Evolutionary conservation across 192 early-diverging fungal species (phyloP).

Genomic region (Diversispora epigaea): DNA sequence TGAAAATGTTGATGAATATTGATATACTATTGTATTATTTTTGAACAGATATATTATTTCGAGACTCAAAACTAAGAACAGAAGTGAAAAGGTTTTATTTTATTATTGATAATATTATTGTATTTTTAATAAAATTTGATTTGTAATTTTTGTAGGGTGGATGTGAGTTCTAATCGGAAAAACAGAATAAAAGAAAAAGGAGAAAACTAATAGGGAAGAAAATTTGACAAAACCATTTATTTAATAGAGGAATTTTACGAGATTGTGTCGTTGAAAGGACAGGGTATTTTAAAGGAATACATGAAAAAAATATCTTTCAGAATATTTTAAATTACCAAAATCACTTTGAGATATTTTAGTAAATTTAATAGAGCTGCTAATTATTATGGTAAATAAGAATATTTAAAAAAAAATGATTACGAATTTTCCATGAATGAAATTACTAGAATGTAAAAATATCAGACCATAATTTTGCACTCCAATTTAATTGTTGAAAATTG

Average conservation of each 20-base stretch:
- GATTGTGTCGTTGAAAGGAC: slow-evolving; percentile 10
- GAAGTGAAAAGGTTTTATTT: no score
- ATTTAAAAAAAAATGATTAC: no score
- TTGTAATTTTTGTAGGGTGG: no score
- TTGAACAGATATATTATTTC: no score
- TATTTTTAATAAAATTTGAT: slow-evolving; percentile 2
- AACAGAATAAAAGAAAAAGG: slow-evolving; percentile 13
- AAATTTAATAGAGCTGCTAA: slow-evolving; percentile 24
- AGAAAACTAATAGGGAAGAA: slow-evolving; percentile 20
- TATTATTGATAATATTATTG: slow-evolving; percentile 6
- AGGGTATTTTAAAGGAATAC: slow-evolving; percentile 7
- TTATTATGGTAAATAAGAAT: slow-evolving; percentile 6
- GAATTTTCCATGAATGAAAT: no score
- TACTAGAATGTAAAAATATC: no score
- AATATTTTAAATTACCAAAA: slow-evolving; percentile 27
- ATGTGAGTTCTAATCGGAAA: slow-evolving; percentile 26
- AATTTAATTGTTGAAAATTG: no score
- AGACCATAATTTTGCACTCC: no score
- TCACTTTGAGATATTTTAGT: no score
- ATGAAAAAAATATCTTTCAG: slow-evolving; percentile 25
- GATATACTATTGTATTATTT: no score
- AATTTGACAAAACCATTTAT: slow-evolving; percentile 25
- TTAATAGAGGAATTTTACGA: slow-evolving; percentile 2
- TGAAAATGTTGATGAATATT: no score
- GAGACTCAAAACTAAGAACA: no score